Base-by-base conservation (phyloP, 768 basidiomycete genomes). In the Boletellus ananas region DNA sequence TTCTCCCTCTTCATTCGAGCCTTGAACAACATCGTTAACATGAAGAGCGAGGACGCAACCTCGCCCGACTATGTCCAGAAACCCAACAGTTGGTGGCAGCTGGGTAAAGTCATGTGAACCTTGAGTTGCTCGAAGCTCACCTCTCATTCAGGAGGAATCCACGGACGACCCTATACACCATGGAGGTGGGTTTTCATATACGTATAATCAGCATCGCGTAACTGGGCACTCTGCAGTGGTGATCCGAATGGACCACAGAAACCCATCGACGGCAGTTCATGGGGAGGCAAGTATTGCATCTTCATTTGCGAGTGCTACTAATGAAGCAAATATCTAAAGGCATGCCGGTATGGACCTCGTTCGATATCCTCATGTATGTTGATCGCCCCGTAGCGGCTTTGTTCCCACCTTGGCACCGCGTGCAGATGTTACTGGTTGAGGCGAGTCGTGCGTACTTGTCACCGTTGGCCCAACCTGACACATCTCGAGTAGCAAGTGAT, bases 351-450 rank as follows among this genome's bases (percentile, higher is more conserved):
- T 12, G 56, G 46, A 12, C 5, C 17, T 25, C 6, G 18, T 9
- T 4, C 1, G 2, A 6, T 6, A 18, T 41, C 6, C 18, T 1
- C n/a, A 44, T 8, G 4, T 9, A 13, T 8, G 8, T 25, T 61
- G 35, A 60, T 29, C 40, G 29, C 20, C 17, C 14, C 29, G 45
- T 21, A 60, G 59, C 59, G 42, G 48, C 59, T 21, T 20, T 60
- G 21, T 60, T 60, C 43, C 59, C 59, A 25, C 38, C 59, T 14
- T 60, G 59, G 59, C 59, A 60, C 14, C 56, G 59, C 37, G 38
- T 54, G 16, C 33, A 50, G n/a, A 0, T 55, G 23, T 7, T 60
- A 40, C 45, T 60, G 13, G 14, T 50, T 10, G 59, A 60, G 43
- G 59, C 52, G 17, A 31, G 48, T 43, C 11, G 2, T 11, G 6